Conservation (phyloP, 1,284 basidiomycete genomes). For the Earliella scabrosa region DNA sequence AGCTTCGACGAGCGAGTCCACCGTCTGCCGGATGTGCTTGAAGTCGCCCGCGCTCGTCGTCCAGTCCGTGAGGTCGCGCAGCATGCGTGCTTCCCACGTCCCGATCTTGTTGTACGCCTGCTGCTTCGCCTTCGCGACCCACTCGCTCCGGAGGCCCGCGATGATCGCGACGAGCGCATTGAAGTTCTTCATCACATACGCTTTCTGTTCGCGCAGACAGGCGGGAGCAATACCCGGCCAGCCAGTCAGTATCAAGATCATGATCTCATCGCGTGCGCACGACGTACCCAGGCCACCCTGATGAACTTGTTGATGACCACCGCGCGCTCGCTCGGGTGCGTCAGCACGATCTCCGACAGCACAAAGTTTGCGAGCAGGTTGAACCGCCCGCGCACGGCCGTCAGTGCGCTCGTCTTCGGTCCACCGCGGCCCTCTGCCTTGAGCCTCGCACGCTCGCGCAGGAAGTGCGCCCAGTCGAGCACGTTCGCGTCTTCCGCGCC, state of each 20-base stretch:
- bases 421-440: conserved; percentile 63
- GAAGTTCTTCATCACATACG: conserved; percentile 82
- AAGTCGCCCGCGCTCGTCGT: conserved; percentile 75
- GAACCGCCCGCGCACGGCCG: conserved; percentile 84
- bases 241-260: background rate
- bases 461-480: conserved; percentile 82
- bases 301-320: conserved; percentile 81
- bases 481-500: conserved; percentile 68
- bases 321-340: conserved; percentile 68
- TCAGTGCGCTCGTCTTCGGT: conserved; percentile 71
- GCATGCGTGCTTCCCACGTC: conserved; percentile 77
- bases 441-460: conserved; percentile 75
- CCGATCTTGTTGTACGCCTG: conserved; percentile 73
- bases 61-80: conserved; percentile 77
- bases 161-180: conserved; percentile 84
- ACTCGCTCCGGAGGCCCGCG: conserved; percentile 75
- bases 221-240: background rate
- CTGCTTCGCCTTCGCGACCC: conserved; percentile 71
- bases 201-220: conserved; percentile 64
- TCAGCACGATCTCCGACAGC: conserved; percentile 77
- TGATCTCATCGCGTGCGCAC: background rate
- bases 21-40: conserved; percentile 69
- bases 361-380: conserved; percentile 87
- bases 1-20: conserved; percentile 67
- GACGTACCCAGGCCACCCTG: conserved; percentile 82